Conservation (phyloP, 108 stramenopile genomes). For the Nitzschia sp. region DNA sequence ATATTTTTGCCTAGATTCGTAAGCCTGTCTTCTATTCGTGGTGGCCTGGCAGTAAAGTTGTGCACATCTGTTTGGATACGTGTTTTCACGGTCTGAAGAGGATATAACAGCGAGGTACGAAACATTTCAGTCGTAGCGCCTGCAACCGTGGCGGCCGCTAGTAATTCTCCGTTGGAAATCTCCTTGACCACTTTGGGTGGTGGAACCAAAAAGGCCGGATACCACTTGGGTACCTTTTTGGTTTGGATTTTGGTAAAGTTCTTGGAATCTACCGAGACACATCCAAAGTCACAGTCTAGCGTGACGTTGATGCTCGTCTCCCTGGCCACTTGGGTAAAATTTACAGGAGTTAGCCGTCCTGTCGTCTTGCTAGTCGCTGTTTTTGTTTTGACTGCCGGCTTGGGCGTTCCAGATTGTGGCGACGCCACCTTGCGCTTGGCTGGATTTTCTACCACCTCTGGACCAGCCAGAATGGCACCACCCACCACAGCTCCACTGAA, state of each 20-base stretch:
- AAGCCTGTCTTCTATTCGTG: conserved; percentile 33
- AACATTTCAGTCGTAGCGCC: conserved; percentile 71
- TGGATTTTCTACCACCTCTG: background rate
- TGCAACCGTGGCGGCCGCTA: conserved; percentile 68
- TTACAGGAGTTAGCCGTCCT: conserved; percentile 37
- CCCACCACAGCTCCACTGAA: background rate
- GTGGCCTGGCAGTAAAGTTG: conserved; percentile 7
- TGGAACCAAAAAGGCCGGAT: conserved; percentile 38
- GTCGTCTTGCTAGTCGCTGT: background rate
- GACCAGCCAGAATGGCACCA: background rate
- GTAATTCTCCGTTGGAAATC: conserved; percentile 72
- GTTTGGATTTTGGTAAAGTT: conserved; percentile 46
- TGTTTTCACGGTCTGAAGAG: conserved; percentile 73
- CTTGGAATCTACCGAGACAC: conserved; percentile 40
- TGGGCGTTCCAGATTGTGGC: background rate
- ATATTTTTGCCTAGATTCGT: conserved; percentile 45
- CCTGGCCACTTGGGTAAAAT: conserved; percentile 42
- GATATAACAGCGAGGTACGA: conserved; percentile 71
- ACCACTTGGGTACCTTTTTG: conserved; percentile 40
- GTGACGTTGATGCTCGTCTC: conserved; percentile 58
- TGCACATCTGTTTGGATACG: conserved; percentile 65
- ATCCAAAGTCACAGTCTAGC: conserved; percentile 17
- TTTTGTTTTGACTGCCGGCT: background rate
- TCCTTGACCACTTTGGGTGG: conserved; percentile 52
- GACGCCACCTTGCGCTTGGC: too few relatives aligned